A percentile compares a stretch with the other conserved stretches of the same genome.
phyloP scores from a whole-genome alignment of 768 basidiomycete species.

The Tulasnella sp. region DNA sequence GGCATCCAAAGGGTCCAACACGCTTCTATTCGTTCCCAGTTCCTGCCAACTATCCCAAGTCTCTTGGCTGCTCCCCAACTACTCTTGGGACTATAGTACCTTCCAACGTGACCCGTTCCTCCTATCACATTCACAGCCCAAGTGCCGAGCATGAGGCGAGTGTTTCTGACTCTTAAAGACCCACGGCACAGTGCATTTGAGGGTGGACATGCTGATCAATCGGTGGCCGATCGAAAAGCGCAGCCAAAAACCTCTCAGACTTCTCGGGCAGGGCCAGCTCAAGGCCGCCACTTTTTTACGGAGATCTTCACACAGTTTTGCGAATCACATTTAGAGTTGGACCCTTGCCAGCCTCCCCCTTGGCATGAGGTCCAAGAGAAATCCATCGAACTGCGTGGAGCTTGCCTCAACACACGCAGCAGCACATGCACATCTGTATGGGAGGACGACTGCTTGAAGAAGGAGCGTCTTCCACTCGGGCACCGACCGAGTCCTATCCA shows the following conservation, averaged over 20 bases:
- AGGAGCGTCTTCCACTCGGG: neutral
- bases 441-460: neutral
- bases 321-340: neutral
- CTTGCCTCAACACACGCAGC: too few species aligned
- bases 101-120: neutral
- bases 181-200: neutral
- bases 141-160: neutral
- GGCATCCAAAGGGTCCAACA: neutral
- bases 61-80: neutral
- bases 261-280: neutral
- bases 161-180: too few species aligned
- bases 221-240: neutral
- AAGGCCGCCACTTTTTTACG: neutral
- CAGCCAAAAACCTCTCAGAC: neutral
- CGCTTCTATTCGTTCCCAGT: neutral
- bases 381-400: too few species aligned
- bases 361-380: neutral
- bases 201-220: too few species aligned
- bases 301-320: neutral
- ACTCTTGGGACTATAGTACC: neutral
- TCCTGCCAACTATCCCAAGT: neutral
- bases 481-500: neutral
- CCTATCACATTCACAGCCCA: neutral
- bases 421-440: neutral
- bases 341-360: neutral